phyloP scores from a whole-genome alignment of 305 asterid genomes.

The Ajuga reptans region DNA sequence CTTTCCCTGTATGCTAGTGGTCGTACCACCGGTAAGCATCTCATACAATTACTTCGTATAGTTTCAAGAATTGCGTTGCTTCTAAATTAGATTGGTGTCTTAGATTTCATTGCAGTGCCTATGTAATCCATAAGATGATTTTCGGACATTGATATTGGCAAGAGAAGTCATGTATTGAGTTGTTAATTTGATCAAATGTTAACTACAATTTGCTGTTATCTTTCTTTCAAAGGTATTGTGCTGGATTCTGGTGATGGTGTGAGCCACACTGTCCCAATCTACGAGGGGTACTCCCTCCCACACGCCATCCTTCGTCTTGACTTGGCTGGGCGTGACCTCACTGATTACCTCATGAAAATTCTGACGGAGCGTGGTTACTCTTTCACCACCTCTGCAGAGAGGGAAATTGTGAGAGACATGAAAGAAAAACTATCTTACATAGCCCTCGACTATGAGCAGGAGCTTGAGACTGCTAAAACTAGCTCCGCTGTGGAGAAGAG shows the following conservation, averaged over 20 bases:
- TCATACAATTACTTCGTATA: neutral
- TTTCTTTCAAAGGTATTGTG: conserved; percentile 36
- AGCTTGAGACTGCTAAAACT: conserved; percentile 37
- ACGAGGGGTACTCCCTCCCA: conserved; percentile 45
- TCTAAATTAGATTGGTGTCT: neutral
- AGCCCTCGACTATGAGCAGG: conserved; percentile 45
- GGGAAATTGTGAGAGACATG: conserved; percentile 40
- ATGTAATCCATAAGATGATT: neutral
- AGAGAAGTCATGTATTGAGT: neutral
- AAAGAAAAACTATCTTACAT: conserved; percentile 41
- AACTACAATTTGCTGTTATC: neutral
- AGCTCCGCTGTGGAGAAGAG: conserved; percentile 41
- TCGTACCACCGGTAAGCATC: conserved; percentile 45
- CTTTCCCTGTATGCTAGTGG: conserved; percentile 48
- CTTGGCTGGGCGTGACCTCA: conserved; percentile 46
- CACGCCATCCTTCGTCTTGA: conserved; percentile 49
- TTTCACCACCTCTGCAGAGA: conserved; percentile 46
- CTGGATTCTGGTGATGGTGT: conserved; percentile 47
- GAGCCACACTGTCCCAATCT: conserved; percentile 46
- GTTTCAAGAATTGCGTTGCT: neutral
- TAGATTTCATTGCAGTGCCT: neutral
- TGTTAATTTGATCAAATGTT: neutral
- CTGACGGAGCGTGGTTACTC: conserved; percentile 49
- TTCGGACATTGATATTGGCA: neutral
- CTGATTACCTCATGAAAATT: conserved; percentile 40